phyloP scores from a whole-genome alignment of 257 asterid species.

The Salvia rosmarinus region DNA sequence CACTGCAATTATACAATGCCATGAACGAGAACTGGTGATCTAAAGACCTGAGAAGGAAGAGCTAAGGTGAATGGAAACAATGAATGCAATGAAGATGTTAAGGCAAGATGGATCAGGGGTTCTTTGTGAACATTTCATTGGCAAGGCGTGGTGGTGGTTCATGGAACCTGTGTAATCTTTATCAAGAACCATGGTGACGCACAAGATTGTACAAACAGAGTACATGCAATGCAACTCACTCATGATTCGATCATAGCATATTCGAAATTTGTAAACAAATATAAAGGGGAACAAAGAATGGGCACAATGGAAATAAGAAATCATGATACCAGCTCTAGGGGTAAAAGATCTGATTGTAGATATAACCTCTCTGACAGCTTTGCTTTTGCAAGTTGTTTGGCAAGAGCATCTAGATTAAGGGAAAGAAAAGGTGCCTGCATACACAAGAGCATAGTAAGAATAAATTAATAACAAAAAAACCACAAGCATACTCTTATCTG shows the following conservation, averaged over 20 bases:
- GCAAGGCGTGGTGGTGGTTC: background rate
- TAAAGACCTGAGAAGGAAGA: background rate
- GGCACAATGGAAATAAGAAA: slow-evolving; percentile 3
- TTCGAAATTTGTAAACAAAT: slow-evolving; percentile 1
- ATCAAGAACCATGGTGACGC: background rate
- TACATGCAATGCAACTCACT: slow-evolving; percentile 7
- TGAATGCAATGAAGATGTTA: background rate
- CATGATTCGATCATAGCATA: background rate
- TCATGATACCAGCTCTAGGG: slow-evolving; percentile 61
- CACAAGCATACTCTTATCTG: background rate
- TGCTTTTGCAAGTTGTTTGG: slow-evolving; percentile 73
- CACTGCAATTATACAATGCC: background rate
- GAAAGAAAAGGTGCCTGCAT: slow-evolving; percentile 85
- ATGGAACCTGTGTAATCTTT: background rate
- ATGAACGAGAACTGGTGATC: background rate
- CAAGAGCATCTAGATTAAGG: slow-evolving; percentile 68
- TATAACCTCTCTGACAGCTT: slow-evolving; percentile 74
- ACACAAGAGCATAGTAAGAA: slow-evolving; percentile 24
- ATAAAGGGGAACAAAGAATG: slow-evolving; percentile 20
- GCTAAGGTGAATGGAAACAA: background rate
- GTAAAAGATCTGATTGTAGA: slow-evolving; percentile 64
- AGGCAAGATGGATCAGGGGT: background rate
- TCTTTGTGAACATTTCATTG: background rate
- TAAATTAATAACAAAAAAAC: background rate
- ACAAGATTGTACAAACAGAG: background rate